Conservation (phyloP, 2,329 filamentous ascomycete species). For the Colletotrichum sp. region DNA sequence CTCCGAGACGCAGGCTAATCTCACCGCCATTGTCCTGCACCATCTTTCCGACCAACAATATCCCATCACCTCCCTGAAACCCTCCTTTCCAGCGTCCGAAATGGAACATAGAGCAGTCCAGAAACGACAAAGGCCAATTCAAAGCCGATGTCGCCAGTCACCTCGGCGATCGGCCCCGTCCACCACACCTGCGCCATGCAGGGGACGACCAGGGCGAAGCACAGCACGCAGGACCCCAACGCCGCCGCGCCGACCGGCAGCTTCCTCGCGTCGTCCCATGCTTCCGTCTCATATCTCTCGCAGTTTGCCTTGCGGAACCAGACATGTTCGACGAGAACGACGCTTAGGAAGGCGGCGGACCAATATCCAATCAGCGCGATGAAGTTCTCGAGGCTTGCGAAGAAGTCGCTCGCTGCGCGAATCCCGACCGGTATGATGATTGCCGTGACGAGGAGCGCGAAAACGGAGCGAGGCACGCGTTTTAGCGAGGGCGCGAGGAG, state of each 20-base stretch:
- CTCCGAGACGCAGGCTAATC: background rate
- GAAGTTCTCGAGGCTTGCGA: constrained; percentile 47
- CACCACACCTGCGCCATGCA: constrained; percentile 66
- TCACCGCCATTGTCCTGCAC: background rate
- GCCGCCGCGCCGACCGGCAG: constrained; percentile 52
- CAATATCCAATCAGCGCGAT: constrained; percentile 50
- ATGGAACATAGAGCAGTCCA: constrained; percentile 47
- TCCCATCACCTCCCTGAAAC: background rate
- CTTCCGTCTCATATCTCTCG: background rate
- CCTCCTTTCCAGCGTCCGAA: constrained; percentile 39
- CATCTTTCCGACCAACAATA: background rate
- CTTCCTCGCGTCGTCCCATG: constrained; percentile 20
- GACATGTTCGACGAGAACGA: constrained; percentile 38
- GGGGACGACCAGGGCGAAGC: constrained; percentile 56
- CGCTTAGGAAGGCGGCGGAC: constrained; percentile 45
- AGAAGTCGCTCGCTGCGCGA: constrained; percentile 41
- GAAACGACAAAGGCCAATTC: constrained; percentile 62
- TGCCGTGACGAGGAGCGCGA: constrained; percentile 40
- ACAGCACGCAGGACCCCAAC: constrained; percentile 44
- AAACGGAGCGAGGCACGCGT: constrained; percentile 43
- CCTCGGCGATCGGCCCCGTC: constrained; percentile 61
- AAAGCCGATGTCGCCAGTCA: constrained; percentile 67
- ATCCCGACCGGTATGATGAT: constrained; percentile 46
- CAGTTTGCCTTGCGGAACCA: background rate
- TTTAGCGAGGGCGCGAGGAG: constrained; percentile 37